Evolutionary conservation across 2,329 filamentous ascomycete genomes (phyloP), one percentile per base, ranked within the genome.

Genomic region (Aureobasidium lini): DNA sequence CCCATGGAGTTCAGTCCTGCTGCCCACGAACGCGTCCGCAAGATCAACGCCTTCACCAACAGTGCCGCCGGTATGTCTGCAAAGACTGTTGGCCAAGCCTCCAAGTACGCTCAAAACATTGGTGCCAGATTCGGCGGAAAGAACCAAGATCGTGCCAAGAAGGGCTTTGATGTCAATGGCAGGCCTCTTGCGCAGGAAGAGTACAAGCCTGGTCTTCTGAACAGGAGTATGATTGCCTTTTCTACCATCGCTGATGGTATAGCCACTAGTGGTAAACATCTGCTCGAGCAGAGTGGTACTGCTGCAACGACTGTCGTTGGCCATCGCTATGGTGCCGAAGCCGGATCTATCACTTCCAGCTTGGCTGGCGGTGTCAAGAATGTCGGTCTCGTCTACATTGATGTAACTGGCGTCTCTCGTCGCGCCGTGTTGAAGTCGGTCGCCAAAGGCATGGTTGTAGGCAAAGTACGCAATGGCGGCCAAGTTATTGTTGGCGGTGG

Each of bases 171-270:
- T 61, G 83, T 85, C 61, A 84, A 92, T 62, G 89, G 89, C 37
- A 84, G 85, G 54, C 79, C 81, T 4, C 73, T 78, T 40, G 11
- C 47, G 3, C 34, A 52, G 13, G 71, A 77, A 16, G 75, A 77
- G 16, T 95, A 94, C 76, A 96, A 96, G 75, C 93, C 94, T 0
- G 93, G 94, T 5, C 76, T 99, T 32, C 76, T 99, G 65, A 99
- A 99, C 77, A 96, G 96, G 80, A 91, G 87, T 63, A 79, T 99
- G 77, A 97, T 99, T 78, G 94, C 94, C 0, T 97, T 97, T 72
- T 90, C 88, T 40, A 99, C 94, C 0, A 84, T 99, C 46, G 89
- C 91, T 28, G 94, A 99, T 68, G 94, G 94, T 39, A 88, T 97
- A 61, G 92, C 96, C 65, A 87, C 95, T 66, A 88, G 90, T 1